Base-by-base conservation (phyloP, 2,329 filamentous ascomycete genomes). In the Alternaria triticimaculans region DNA sequence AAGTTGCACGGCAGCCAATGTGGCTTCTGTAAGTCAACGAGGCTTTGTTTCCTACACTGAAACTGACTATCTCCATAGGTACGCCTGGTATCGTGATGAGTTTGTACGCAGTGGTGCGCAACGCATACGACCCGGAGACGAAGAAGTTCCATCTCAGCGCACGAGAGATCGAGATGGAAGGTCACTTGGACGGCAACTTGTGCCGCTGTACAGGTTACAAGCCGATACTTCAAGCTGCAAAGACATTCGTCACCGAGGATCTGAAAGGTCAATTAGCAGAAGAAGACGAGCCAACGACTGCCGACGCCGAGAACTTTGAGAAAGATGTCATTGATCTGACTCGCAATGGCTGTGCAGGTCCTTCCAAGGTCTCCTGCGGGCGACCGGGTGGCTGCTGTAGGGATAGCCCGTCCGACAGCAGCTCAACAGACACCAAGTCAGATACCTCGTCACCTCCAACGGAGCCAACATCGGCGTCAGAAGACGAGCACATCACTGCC, bases 11-110 rank as follows among this genome's bases (percentile, higher is more conserved):
- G 96, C 50, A 96, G 92, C 71, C 95, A 98, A 80, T 98, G 90
- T 79, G 90, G 94, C 1, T 98, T 98, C 81, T 98, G 95, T 63
- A 8, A 21, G 60, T 45, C 6, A 3, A 20, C 5, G 5, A 1
- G 21, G 1, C 2, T 5, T 1, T 10, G 9, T n/a, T 44, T 20
- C 3, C n/a, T 14, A 2, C 6, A 10, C 15, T 8, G 1, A 26
- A 20, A 50, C 44, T 63, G 37, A 63, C 37, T 25, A 15, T 21
- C 2, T 12, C 3, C 5, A 23, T 14, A 63, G 60, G 60, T 77
- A 98, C 95, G 0, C 95, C 95, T 6, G 95, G 95, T 1, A 98
- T 98, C 76, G 94, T 98, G 62, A 98, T 98, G 89, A 86, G 86
- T 77, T 82, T 98, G 62, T 98, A 98, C 80, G 95, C 95, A 3